Evolutionary conservation across 2,329 filamentous ascomycete genomes (phyloP).

Genomic region (Hymenoscyphus repandus): DNA sequence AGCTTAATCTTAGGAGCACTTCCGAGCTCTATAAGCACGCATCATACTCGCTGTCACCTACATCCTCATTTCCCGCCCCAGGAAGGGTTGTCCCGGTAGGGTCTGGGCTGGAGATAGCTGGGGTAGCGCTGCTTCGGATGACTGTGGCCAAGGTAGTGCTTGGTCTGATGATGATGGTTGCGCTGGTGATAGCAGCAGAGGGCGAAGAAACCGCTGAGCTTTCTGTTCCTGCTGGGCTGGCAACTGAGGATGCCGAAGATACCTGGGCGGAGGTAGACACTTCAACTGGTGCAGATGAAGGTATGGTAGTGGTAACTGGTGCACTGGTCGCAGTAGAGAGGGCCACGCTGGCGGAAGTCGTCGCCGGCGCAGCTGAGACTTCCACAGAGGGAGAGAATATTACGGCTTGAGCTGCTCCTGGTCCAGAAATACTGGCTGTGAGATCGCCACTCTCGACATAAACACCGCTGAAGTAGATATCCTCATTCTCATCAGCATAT

Average conservation of each 20-base stretch:
- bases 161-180: neutral
- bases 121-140: neutral
- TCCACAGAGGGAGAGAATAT: neutral
- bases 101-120: neutral
- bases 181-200: neutral
- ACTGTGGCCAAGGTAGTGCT: neutral
- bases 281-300: too few relatives aligned
- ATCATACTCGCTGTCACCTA: neutral
- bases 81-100: neutral
- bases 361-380: neutral
- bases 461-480: conserved; percentile 66
- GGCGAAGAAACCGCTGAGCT: neutral
- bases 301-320: neutral
- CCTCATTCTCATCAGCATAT: conserved; percentile 48
- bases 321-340: neutral
- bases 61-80: neutral
- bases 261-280: neutral
- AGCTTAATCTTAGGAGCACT: too few relatives aligned
- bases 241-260: neutral
- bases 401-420: conserved; percentile 5
- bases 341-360: neutral
- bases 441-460: conserved; percentile 57
- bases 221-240: neutral
- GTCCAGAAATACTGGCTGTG: conserved; percentile 33
- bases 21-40: too few relatives aligned